Evolutionary conservation across 2,329 filamentous ascomycete genomes (phyloP).

Genomic region (Phyllosticta citrichinensis): DNA sequence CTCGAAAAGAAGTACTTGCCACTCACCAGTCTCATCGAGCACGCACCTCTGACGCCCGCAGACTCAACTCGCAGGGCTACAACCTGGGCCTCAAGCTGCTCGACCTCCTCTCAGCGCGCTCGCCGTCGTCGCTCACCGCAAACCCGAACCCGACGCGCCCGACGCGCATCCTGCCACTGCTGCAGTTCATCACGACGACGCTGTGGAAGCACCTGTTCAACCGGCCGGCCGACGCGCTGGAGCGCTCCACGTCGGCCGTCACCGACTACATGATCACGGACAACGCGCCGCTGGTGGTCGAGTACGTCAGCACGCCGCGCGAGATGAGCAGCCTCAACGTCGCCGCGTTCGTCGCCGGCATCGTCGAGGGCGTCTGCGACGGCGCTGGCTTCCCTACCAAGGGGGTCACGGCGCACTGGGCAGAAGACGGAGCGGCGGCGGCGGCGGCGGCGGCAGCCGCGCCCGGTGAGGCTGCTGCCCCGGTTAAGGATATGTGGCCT

Average conservation of each 20-base stretch:
- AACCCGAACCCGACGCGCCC: slow-evolving; percentile 48
- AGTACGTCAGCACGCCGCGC: slow-evolving; percentile 82
- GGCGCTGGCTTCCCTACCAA: slow-evolving; percentile 76
- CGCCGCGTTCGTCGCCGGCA: slow-evolving; percentile 87
- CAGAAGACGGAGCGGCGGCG: slow-evolving; percentile 42
- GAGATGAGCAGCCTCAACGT: slow-evolving; percentile 97
- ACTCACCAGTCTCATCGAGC: background rate
- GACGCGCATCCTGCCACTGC: slow-evolving; percentile 76
- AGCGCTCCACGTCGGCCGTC: slow-evolving; percentile 75
- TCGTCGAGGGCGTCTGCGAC: slow-evolving; percentile 93
- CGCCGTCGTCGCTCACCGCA: slow-evolving; percentile 18
- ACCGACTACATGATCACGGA: slow-evolving; percentile 99
- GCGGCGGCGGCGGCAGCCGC: slow-evolving; percentile 29
- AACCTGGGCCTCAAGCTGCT: slow-evolving; percentile 88
- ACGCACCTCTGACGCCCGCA: slow-evolving; percentile 35
- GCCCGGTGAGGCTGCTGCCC: too few species aligned
- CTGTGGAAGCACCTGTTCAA: slow-evolving; percentile 90
- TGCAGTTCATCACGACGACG: slow-evolving; percentile 90
- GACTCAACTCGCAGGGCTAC: slow-evolving; percentile 84
- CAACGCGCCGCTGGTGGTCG: slow-evolving; percentile 93
- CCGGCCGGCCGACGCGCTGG: slow-evolving; percentile 81
- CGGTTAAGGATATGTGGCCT: slow-evolving; percentile 70
- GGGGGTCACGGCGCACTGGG: slow-evolving; percentile 77
- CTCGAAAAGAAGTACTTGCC: slow-evolving; percentile 68
- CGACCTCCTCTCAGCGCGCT: slow-evolving; percentile 52